Percentiles rank a stretch among this genome's conserved stretches.
Evolutionary conservation across 2,329 filamentous ascomycete species (phyloP).

Genomic region (Phialophora chinensis): DNA sequence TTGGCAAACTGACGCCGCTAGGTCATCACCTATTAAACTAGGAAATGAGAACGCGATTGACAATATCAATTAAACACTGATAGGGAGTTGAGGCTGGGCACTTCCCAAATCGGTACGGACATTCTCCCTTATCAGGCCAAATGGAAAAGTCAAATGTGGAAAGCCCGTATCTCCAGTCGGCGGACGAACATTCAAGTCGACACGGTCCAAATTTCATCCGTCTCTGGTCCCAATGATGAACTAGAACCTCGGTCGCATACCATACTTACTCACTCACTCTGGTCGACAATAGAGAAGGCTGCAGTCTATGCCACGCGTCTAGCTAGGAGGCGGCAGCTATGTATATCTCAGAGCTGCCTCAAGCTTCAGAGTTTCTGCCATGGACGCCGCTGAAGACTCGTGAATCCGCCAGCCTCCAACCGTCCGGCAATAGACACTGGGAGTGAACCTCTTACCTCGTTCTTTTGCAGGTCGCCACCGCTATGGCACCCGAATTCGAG

Average conservation of each 20-base stretch:
- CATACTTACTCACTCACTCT: background rate
- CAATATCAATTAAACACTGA: too few relatives aligned
- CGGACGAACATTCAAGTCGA: background rate
- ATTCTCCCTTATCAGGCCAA: too few relatives aligned
- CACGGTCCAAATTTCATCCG: slow-evolving; percentile 2
- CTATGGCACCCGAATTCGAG: slow-evolving; percentile 28
- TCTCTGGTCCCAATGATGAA: too few relatives aligned
- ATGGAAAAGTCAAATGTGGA: too few relatives aligned
- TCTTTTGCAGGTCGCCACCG: background rate
- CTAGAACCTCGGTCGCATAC: background rate
- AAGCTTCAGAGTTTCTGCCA: background rate
- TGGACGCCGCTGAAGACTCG: too few relatives aligned
- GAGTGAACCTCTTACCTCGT: background rate
- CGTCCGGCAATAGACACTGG: background rate
- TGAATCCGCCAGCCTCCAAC: background rate
- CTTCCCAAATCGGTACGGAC: too few relatives aligned
- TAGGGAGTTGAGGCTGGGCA: too few relatives aligned
- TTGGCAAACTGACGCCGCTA: too few relatives aligned
- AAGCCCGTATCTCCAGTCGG: background rate
- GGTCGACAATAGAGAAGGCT: background rate
- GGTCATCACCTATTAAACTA: too few relatives aligned
- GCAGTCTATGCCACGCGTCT: background rate
- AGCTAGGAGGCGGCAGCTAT: background rate
- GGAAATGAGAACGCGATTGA: too few relatives aligned
- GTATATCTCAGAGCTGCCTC: background rate